Conservation (phyloP, 176 grass and related monocot genomes). For the Juncus inflexus region DNA sequence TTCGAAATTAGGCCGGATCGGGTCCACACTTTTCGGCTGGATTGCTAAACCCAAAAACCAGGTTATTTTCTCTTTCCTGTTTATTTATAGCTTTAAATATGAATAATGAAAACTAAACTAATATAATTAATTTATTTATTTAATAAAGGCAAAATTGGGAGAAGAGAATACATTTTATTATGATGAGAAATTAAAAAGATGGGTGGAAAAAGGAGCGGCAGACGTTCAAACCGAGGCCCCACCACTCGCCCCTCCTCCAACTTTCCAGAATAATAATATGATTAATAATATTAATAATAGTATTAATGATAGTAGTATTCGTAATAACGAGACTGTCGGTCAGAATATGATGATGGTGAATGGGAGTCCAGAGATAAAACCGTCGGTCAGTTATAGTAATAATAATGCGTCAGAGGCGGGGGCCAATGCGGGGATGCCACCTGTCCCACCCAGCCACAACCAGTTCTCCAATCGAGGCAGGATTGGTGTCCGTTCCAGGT, state of each 20-base stretch:
- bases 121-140: conserved; percentile 16
- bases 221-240: conserved; percentile 28
- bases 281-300: neutral
- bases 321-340: conserved; percentile 34
- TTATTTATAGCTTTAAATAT: conserved; percentile 7
- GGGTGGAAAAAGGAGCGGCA: conserved; percentile 86
- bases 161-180: conserved; percentile 96
- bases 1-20: conserved; percentile 82
- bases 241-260: conserved; percentile 74
- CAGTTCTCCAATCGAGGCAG: conserved; percentile 86
- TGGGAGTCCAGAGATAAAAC: conserved; percentile 33
- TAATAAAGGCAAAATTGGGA: conserved; percentile 78
- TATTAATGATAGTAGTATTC: conserved; percentile 54
- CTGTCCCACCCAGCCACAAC: conserved; percentile 79
- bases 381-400: conserved; percentile 19
- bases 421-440: conserved; percentile 52
- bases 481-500: conserved; percentile 88
- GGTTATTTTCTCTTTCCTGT: conserved; percentile 37
- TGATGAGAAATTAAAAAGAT: conserved; percentile 84
- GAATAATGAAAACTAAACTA: conserved; percentile 11
- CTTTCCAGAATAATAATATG: conserved; percentile 43
- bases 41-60: conserved; percentile 68
- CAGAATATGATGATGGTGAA: conserved; percentile 35
- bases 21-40: conserved; percentile 79
- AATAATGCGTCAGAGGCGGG: conserved; percentile 32